phyloP scores from a whole-genome alignment of 208 protist species.

The Leishmania tropica region DNA sequence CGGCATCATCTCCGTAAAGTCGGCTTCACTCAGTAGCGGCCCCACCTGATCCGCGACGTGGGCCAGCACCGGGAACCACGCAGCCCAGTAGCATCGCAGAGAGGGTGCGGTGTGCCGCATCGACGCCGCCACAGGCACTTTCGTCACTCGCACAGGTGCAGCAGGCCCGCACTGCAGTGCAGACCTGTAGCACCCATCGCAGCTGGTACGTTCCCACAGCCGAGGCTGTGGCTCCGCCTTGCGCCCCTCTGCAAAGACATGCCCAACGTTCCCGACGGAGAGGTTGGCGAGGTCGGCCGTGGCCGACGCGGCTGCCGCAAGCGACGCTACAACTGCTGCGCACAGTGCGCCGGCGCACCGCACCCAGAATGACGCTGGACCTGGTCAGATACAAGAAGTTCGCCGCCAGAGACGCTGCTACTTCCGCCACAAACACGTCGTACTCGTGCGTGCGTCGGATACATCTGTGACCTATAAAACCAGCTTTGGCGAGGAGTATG shows the following conservation, averaged over 20 bases:
- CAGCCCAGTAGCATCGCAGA: constrained; percentile 21
- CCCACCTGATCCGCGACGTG: constrained; percentile 11
- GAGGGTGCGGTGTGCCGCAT: constrained; percentile 13
- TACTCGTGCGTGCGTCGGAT: constrained; percentile 28
- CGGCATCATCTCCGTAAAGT: constrained; percentile 23
- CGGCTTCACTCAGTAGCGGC: constrained; percentile 19
- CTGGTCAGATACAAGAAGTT: constrained; percentile 29
- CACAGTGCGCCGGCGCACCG: constrained; percentile 40
- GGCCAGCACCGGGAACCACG: constrained; percentile 20
- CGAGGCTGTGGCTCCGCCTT: constrained; percentile 8
- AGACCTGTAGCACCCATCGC: constrained; percentile 6
- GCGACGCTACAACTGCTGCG: constrained; percentile 13
- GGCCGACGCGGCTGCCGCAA: background rate
- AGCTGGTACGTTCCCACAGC: constrained; percentile 8
- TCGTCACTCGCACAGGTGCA: too few relatives aligned
- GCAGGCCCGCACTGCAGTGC: constrained; percentile 13
- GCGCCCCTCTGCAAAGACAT: constrained; percentile 23
- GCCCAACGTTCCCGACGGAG: constrained; percentile 27
- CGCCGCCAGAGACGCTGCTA: constrained; percentile 24
- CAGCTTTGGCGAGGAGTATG: constrained; percentile 27
- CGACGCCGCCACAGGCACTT: constrained; percentile 4
- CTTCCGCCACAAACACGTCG: constrained; percentile 34
- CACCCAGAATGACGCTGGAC: constrained; percentile 30
- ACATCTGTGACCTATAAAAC: constrained; percentile 20
- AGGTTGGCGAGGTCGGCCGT: constrained; percentile 13